Evolutionary conservation across 805 yeast genomes (phyloP), one percentile per base, ranked within the genome.

Genomic region (Candida andamanensis): DNA sequence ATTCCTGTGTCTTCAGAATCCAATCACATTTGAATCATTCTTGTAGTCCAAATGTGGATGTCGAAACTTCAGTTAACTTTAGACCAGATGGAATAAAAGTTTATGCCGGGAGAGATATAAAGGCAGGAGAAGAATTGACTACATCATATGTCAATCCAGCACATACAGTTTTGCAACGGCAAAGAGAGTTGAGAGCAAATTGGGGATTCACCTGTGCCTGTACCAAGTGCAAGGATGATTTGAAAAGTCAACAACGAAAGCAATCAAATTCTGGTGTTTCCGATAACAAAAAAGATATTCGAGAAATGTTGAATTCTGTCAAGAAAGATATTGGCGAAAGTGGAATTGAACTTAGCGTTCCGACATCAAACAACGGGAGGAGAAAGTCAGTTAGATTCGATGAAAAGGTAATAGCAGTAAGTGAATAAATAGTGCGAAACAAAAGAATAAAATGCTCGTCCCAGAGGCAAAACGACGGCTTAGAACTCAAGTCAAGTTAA

Each of bases 121-220:
- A 56, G 30, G 60, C 70, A 2, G 82, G 80, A 13, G 87, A 81
- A 43, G 92, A 85, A 49, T 64, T 85, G 24, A 60, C 74, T 0
- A 76, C 83, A 1, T 67, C 81, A 2, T 85, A 85, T 45, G 84
- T 84, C 2, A 76, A 81, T 44, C 85, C 87, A 2, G 52, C 60
- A 5, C 78, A 74, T 45, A 72, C 76, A 2, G 72, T 78, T 6
- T 73, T 68, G 28, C 75, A 78, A 36, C 69, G 95, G 41, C 77
- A 75, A 45, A 54, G 81, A 41, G 78, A 74, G 41, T 59, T 85
- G 29, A 58, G 89, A 37, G 75, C 77, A 9, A 79, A 80, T 45
- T 85, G 86, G 85, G 95, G 95, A 4, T 85, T 85, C 52, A 48
- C 70, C 13, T 85, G 95, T 54, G 54, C 52, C 16, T 85, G 95